These are phyloP conservation scores for Alternaria longipes DNA, from an alignment of 2,329 filamentous ascomycete genomes.

Conservation along the genomic window DNA sequence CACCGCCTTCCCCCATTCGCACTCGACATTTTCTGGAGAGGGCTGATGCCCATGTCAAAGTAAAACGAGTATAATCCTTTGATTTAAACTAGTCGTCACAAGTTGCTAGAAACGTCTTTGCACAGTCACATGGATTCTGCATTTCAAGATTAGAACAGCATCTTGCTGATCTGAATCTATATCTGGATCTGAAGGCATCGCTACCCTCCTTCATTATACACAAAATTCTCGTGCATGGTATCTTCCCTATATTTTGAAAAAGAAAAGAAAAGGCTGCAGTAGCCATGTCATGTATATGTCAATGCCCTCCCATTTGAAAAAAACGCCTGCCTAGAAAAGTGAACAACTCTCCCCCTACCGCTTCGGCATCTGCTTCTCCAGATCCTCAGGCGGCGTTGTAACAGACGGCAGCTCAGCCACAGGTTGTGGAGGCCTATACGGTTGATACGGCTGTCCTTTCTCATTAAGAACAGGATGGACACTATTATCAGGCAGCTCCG, in stretches of 20 bases:
- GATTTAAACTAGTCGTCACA: not conserved
- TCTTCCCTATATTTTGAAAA: not conserved
- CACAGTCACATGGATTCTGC: too few relatives aligned
- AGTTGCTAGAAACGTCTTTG: not conserved
- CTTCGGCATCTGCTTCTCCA: slow-evolving; percentile 29
- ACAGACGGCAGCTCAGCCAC: slow-evolving; percentile 29
- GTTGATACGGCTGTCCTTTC: slow-evolving; percentile 30
- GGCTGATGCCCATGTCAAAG: not conserved
- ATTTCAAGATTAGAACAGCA: not conserved
- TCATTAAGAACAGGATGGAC: slow-evolving; percentile 25
- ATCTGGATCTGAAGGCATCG: not conserved
- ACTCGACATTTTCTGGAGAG: not conserved
- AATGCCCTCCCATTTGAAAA: not conserved
- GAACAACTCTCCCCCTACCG: not conserved
- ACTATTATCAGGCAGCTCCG: slow-evolving; percentile 32
- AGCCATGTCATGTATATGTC: not conserved
- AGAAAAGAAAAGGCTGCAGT: not conserved
- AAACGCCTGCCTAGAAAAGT: not conserved
- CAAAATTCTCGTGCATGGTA: not conserved
- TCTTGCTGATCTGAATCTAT: not conserved
- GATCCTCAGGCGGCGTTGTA: slow-evolving; percentile 34
- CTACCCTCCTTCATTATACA: not conserved
- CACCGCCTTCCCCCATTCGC: slow-evolving; percentile 10
- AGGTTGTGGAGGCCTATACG: slow-evolving; percentile 37
- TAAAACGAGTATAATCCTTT: not conserved